Conservation (phyloP, 2,329 filamentous ascomycete species). For the Madurella mycetomatis region DNA sequence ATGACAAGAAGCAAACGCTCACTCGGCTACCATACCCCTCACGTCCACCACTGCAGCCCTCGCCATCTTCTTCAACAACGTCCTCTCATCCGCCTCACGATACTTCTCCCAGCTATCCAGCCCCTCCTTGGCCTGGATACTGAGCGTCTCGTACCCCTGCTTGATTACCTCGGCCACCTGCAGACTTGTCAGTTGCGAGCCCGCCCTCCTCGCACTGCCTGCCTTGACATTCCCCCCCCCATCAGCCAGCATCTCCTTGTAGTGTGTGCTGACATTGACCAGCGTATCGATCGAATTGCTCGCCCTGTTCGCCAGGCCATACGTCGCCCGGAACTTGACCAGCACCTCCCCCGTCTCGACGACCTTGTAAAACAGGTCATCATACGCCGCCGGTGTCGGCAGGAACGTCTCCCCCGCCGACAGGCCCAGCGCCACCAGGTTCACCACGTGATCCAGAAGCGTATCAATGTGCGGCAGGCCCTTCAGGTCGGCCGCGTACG, state of each 20-base stretch:
- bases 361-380: slow-evolving; percentile 97
- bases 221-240: slow-evolving; percentile 41
- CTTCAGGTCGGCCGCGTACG: slow-evolving; percentile 75
- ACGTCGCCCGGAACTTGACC: slow-evolving; percentile 75
- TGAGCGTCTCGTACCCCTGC: slow-evolving; percentile 91
- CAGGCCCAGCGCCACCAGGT: slow-evolving; percentile 77
- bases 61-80: slow-evolving; percentile 80
- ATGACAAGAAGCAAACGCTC: not conserved
- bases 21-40: slow-evolving; percentile 45
- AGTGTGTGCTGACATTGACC: slow-evolving; percentile 78
- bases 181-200: slow-evolving; percentile 68
- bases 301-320: slow-evolving; percentile 53
- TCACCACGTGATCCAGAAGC: slow-evolving; percentile 73
- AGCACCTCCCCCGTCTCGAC: slow-evolving; percentile 86
- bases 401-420: slow-evolving; percentile 88
- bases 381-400: slow-evolving; percentile 80
- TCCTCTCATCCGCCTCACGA: slow-evolving; percentile 80
- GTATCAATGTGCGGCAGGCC: slow-evolving; percentile 63
- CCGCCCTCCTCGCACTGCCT: slow-evolving; percentile 38
- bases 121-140: slow-evolving; percentile 83
- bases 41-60: slow-evolving; percentile 67
- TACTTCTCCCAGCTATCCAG: slow-evolving; percentile 82
- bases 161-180: slow-evolving; percentile 92
- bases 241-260: slow-evolving; percentile 72
- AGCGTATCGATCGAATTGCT: slow-evolving; percentile 78